Percentiles rank a stretch among this genome's conserved stretches.
Evolutionary conservation across 345 rosid species (phyloP).

Genomic region (Euphorbia lathyris): DNA sequence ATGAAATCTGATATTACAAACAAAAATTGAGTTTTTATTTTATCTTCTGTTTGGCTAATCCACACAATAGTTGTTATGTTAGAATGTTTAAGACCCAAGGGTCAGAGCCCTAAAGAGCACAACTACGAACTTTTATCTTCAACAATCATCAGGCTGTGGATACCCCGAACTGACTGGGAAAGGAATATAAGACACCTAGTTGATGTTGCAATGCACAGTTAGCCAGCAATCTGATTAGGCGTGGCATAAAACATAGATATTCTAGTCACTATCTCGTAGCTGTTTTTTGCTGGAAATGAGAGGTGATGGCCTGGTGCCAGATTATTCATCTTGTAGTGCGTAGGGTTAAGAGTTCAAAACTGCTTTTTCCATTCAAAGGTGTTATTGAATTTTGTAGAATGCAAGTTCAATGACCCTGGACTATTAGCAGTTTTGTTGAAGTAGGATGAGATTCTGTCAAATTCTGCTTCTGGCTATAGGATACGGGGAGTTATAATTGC

Average conservation of each 20-base stretch:
- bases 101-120: not conserved
- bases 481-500: not conserved
- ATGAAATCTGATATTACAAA: not conserved
- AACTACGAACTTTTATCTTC: not conserved
- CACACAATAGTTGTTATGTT: not conserved
- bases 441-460: not conserved
- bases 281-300: not conserved
- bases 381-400: not conserved
- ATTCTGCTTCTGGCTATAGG: not conserved
- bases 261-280: not conserved
- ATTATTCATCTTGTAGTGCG: not conserved
- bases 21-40: not conserved
- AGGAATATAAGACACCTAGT: not conserved
- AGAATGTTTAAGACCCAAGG: not conserved
- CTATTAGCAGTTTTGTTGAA: not conserved
- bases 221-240: not conserved
- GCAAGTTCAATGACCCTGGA: not conserved
- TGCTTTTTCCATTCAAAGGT: not conserved
- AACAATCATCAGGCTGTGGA: not conserved
- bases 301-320: not conserved
- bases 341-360: not conserved
- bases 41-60: not conserved
- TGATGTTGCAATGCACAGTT: not conserved
- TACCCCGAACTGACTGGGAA: not conserved
- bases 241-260: not conserved